Percentiles rank a stretch among this genome's conserved stretches.
Conservation (phyloP, 371 early-diverging fungal genomes). For the Dinochytrium kinnereticum region DNA sequence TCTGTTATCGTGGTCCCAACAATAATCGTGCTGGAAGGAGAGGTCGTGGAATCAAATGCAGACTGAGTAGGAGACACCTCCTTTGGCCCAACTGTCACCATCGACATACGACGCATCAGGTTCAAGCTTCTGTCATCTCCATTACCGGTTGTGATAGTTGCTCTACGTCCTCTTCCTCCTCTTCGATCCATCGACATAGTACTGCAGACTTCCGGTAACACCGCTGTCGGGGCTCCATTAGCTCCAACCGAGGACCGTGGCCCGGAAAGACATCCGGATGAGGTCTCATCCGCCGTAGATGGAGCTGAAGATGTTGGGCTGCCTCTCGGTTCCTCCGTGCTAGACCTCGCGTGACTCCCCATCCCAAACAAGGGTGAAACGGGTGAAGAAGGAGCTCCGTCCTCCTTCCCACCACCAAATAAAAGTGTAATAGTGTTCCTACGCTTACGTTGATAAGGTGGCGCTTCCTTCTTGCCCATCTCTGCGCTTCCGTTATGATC, state of each 20-base stretch:
- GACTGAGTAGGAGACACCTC: neutral
- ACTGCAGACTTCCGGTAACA: too few relatives aligned
- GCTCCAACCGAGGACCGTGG: neutral
- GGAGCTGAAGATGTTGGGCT: neutral
- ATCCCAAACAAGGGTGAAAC: neutral
- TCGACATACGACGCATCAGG: conserved; percentile 40
- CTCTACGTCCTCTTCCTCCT: neutral
- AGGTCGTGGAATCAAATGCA: neutral
- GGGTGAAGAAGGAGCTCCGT: too few relatives aligned
- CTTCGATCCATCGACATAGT: neutral
- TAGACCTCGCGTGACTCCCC: neutral
- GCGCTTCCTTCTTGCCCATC: neutral
- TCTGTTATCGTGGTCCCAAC: neutral
- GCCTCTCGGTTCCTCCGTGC: conserved; percentile 15
- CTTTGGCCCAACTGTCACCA: conserved; percentile 21
- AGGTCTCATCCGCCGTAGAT: neutral
- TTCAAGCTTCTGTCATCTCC: conserved; percentile 21
- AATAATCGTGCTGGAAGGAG: neutral
- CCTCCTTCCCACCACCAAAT: conserved; percentile 5
- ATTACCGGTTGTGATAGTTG: neutral
- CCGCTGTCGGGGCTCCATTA: neutral
- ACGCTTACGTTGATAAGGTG: neutral
- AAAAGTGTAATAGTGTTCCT: conserved; percentile 11
- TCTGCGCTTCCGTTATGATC: neutral
- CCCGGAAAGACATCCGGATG: neutral